A percentile compares a stretch with the other conserved stretches of the same genome.
phyloP scores from a whole-genome alignment of 495 filamentous ascomycete genomes.

The Thozetella sp. region DNA sequence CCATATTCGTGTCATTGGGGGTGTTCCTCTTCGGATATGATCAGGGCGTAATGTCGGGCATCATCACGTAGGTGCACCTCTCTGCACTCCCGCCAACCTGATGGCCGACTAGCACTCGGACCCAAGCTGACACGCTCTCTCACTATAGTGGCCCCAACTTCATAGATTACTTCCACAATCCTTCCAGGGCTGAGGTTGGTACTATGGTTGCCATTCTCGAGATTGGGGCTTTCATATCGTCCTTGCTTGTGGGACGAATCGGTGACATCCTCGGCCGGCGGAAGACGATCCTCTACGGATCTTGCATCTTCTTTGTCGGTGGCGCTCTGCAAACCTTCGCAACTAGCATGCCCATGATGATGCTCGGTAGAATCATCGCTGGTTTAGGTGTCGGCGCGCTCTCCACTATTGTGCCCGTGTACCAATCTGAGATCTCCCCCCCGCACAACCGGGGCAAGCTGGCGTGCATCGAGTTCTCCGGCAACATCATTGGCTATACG shows the following conservation, averaged over 20 bases:
- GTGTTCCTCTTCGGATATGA: constrained; percentile 99
- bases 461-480: constrained; percentile 97
- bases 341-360: constrained; percentile 86
- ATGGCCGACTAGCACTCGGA: constrained; percentile 11
- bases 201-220: constrained; percentile 98
- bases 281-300: constrained; percentile 91
- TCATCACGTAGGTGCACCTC: constrained; percentile 81
- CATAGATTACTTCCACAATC: constrained; percentile 88
- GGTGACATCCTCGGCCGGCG: constrained; percentile 91
- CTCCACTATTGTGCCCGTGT: constrained; percentile 96
- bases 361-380: constrained; percentile 86
- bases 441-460: constrained; percentile 94
- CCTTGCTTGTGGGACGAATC: constrained; percentile 82
- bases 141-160: constrained; percentile 75
- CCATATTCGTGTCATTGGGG: constrained; percentile 95
- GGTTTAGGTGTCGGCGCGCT: constrained; percentile 92
- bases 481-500: constrained; percentile 94
- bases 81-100: constrained; percentile 5
- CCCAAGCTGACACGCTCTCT: constrained; percentile 13
- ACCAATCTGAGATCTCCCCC: constrained; percentile 97
- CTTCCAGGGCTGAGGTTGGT: constrained; percentile 79
- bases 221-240: constrained; percentile 89
- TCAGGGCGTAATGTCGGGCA: constrained; percentile 98
- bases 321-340: constrained; percentile 85
- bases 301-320: constrained; percentile 87